Evolutionary conservation across 2,329 filamentous ascomycete species (phyloP).

Genomic region (Exophiala sp.): DNA sequence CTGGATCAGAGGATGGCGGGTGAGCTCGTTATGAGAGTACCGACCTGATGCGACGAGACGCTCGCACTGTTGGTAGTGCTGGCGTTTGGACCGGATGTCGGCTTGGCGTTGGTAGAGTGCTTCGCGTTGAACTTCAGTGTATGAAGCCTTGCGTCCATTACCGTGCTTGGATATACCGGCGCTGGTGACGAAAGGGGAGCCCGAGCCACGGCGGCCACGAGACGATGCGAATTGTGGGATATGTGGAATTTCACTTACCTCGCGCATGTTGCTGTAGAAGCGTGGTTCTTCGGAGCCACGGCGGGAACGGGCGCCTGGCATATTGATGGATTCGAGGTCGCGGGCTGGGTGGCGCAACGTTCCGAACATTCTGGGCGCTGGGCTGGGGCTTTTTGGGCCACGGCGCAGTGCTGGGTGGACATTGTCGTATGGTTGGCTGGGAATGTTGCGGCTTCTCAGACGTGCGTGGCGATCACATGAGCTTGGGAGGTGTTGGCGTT

Average conservation of each 20-base stretch:
- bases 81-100: neutral
- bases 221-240: neutral
- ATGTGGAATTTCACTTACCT: constrained; percentile 7
- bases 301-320: neutral
- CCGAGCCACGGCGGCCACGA: neutral
- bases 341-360: constrained; percentile 4
- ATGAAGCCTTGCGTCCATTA: neutral
- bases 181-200: neutral
- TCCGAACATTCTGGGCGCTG: constrained; percentile 10
- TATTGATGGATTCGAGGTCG: constrained; percentile 12
- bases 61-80: constrained; percentile 4
- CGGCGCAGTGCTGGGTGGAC: constrained; percentile 1
- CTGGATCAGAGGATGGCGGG: neutral
- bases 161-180: constrained; percentile 4
- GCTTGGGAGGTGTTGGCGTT: neutral
- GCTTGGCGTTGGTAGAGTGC: neutral
- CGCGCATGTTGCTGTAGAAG: constrained; percentile 1
- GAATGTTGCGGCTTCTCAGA: neutral
- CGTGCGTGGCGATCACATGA: neutral
- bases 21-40: neutral
- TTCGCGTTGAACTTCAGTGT: neutral
- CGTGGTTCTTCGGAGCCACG: neutral
- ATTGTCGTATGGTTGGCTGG: neutral
- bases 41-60: constrained; percentile 1
- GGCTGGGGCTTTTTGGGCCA: neutral